Percentiles rank a stretch among this genome's conserved stretches.
Conservation (phyloP, 2,329 filamentous ascomycete genomes). For the Botryotinia calthae region DNA sequence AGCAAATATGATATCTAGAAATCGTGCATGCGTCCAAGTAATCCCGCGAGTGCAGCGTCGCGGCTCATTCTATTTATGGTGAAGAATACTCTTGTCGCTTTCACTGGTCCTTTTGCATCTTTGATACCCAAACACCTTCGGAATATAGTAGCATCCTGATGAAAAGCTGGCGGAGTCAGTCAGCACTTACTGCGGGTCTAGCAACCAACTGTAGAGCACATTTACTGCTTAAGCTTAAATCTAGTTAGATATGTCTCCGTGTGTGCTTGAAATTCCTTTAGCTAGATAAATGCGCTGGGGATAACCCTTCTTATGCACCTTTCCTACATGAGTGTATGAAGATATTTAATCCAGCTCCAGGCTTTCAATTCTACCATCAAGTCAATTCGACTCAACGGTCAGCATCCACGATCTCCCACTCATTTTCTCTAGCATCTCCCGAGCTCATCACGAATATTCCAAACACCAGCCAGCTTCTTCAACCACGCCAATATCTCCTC, state of each 20-base stretch:
- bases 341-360: background rate
- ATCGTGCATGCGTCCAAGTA: no score
- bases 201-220: background rate
- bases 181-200: background rate
- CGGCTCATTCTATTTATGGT: background rate
- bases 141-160: background rate
- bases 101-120: background rate
- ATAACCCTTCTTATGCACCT: background rate
- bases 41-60: background rate
- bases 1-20: background rate
- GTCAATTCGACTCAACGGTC: background rate
- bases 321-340: no score
- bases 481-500: background rate
- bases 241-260: background rate
- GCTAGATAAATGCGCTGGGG: no score
- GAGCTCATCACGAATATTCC: no score
- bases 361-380: background rate
- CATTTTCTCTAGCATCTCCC: background rate
- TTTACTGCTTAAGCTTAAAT: background rate
- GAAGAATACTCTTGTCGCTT: background rate
- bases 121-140: background rate
- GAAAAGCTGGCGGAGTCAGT: background rate
- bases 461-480: background rate
- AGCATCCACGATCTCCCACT: background rate
- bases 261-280: background rate